Conservation (phyloP, 1,139 yeast genomes). For the Yamadazyma taylorii region DNA sequence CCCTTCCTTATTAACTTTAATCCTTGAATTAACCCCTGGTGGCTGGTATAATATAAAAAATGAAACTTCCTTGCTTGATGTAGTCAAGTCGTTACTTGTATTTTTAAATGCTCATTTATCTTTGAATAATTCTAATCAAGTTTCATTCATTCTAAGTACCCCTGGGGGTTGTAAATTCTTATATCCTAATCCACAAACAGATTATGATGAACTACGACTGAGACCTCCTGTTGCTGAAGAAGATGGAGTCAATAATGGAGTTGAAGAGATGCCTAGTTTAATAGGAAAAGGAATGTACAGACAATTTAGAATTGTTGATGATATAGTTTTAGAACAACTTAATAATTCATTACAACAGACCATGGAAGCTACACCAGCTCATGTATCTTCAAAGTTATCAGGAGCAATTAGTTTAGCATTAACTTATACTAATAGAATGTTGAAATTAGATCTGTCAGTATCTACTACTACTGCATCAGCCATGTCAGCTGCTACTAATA, state of each 20-base stretch:
- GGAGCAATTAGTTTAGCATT: conserved; percentile 82
- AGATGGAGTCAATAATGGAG: neutral
- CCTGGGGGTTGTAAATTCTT: conserved; percentile 68
- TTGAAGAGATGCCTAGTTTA: conserved; percentile 11
- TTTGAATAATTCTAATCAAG: conserved; percentile 79
- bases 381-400: conserved; percentile 49
- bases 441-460: conserved; percentile 50
- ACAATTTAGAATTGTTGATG: conserved; percentile 82
- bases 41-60: conserved; percentile 66
- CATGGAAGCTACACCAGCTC: conserved; percentile 19
- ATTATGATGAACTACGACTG: conserved; percentile 21
- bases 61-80: conserved; percentile 50
- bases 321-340: conserved; percentile 65
- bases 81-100: conserved; percentile 62
- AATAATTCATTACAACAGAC: conserved; percentile 44
- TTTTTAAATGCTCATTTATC: conserved; percentile 86
- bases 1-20: conserved; percentile 78
- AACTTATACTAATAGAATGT: conserved; percentile 73
- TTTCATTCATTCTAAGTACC: conserved; percentile 79
- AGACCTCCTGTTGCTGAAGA: conserved; percentile 6
- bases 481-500: conserved; percentile 40
- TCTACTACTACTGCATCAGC: conserved; percentile 50
- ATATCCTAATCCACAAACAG: conserved; percentile 55
- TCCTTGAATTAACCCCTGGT: conserved; percentile 75
- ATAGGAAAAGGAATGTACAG: conserved; percentile 64